These are phyloP conservation scores for Sugiyamaella xylanicola DNA, from an alignment of 1,139 yeast species.

Conservation along the genomic window DNA sequence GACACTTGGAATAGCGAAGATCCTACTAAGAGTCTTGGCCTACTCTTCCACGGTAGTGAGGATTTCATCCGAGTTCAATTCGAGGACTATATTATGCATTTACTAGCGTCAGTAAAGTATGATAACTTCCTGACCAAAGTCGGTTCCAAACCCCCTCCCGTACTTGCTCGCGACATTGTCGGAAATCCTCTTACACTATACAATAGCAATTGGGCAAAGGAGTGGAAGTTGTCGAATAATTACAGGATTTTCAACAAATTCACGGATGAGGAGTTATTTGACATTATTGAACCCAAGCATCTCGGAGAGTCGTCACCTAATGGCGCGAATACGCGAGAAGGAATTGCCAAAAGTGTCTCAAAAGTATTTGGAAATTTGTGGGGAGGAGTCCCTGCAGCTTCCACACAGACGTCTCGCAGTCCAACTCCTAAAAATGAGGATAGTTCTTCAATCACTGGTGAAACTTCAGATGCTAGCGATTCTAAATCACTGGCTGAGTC, in stretches of 20 bases:
- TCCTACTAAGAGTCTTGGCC: constrained; percentile 50
- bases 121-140: constrained; percentile 55
- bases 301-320: constrained; percentile 37
- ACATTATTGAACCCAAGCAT: constrained; percentile 81
- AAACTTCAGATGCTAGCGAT: constrained; percentile 9
- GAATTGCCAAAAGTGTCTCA: constrained; percentile 36
- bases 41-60: constrained; percentile 71
- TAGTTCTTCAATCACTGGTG: background rate
- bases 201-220: constrained; percentile 56
- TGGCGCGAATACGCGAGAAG: constrained; percentile 26
- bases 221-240: constrained; percentile 70
- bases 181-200: constrained; percentile 53
- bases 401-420: background rate
- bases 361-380: constrained; percentile 38
- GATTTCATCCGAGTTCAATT: constrained; percentile 86
- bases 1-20: constrained; percentile 49
- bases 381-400: constrained; percentile 24
- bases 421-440: constrained; percentile 4
- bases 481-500: constrained; percentile 16
- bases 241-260: constrained; percentile 66
- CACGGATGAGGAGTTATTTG: constrained; percentile 89
- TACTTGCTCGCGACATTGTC: constrained; percentile 40
- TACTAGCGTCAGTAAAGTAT: constrained; percentile 72
- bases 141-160: constrained; percentile 44
- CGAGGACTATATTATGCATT: constrained; percentile 82